phyloP scores from a whole-genome alignment of 352 stramenopile species.

The Aphanomyces stellatus region DNA sequence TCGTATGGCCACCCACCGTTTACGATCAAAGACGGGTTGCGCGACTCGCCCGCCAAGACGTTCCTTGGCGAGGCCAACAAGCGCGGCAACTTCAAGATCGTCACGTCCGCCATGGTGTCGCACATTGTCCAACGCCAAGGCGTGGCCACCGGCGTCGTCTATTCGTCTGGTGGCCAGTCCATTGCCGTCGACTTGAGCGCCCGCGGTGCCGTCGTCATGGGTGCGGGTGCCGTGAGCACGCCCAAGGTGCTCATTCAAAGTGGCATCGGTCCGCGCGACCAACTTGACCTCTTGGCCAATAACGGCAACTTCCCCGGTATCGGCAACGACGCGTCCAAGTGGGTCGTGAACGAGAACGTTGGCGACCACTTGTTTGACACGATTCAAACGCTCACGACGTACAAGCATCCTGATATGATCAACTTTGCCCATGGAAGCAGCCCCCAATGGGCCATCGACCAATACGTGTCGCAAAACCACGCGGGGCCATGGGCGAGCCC shows the following conservation, averaged over 20 bases:
- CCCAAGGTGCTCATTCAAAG: conserved; percentile 77
- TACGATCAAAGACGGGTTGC: conserved; percentile 41
- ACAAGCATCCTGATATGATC: conserved; percentile 44
- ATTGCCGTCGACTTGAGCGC: conserved; percentile 27
- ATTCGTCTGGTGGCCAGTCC: conserved; percentile 24
- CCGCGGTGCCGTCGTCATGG: conserved; percentile 62
- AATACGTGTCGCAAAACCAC: conserved; percentile 40
- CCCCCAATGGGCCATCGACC: conserved; percentile 32
- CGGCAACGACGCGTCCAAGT: conserved; percentile 17
- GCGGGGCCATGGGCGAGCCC: conserved; percentile 34
- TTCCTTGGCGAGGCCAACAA: conserved; percentile 38
- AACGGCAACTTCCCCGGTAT: conserved; percentile 40
- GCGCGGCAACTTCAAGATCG: conserved; percentile 43
- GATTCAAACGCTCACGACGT: conserved; percentile 37
- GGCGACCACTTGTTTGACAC: conserved; percentile 55
- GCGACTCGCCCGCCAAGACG: conserved; percentile 42
- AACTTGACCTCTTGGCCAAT: conserved; percentile 37
- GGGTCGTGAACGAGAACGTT: conserved; percentile 46
- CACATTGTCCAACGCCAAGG: conserved; percentile 40
- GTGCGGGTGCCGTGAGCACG: conserved; percentile 48
- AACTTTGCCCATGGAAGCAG: conserved; percentile 31
- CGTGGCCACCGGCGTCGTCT: conserved; percentile 39
- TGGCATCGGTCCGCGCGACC: conserved; percentile 54
- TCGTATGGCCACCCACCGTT: conserved; percentile 46
- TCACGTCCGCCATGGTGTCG: conserved; percentile 37